These are phyloP conservation scores for Diplotaxis tenuifolia DNA, from an alignment of 345 rosid species.

Conservation along the genomic window DNA sequence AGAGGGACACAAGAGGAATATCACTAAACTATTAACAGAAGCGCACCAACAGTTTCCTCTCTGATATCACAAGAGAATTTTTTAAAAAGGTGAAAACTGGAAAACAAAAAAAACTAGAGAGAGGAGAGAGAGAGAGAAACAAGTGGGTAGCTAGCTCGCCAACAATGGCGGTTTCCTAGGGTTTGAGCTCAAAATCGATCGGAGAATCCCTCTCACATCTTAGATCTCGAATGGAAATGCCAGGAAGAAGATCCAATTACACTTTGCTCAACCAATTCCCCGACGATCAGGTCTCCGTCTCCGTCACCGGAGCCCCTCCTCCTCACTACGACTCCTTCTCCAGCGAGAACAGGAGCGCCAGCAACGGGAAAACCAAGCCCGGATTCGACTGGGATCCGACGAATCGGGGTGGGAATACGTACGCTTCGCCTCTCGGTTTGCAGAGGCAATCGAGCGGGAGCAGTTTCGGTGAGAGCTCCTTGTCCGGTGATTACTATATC, in stretches of 20 bases:
- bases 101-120: conserved; percentile 21
- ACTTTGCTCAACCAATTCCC: conserved; percentile 72
- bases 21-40: conserved; percentile 26
- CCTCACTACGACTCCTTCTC: conserved; percentile 64
- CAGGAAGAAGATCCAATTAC: conserved; percentile 86
- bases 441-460: conserved; percentile 98
- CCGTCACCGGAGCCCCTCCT: conserved; percentile 47
- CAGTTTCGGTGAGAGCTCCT: conserved; percentile 91
- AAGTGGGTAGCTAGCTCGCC: conserved; percentile 27
- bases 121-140: conserved; percentile 25
- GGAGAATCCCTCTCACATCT: background rate
- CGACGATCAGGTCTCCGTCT: conserved; percentile 59
- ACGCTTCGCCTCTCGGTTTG: conserved; percentile 54
- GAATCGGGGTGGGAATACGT: conserved; percentile 53
- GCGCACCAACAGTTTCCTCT: conserved; percentile 22
- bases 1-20: conserved; percentile 2
- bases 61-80: conserved; percentile 29
- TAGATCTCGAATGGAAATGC: conserved; percentile 64
- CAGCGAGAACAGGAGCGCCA: conserved; percentile 50
- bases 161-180: conserved; percentile 55
- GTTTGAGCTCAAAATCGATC: conserved; percentile 38
- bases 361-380: conserved; percentile 42
- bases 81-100: background rate
- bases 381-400: conserved; percentile 72
- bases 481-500: conserved; percentile 82